Percentiles rank a stretch among this genome's conserved stretches.
Evolutionary conservation across 1,284 basidiomycete species (phyloP).

Genomic region (Ganoderma lingzhi): DNA sequence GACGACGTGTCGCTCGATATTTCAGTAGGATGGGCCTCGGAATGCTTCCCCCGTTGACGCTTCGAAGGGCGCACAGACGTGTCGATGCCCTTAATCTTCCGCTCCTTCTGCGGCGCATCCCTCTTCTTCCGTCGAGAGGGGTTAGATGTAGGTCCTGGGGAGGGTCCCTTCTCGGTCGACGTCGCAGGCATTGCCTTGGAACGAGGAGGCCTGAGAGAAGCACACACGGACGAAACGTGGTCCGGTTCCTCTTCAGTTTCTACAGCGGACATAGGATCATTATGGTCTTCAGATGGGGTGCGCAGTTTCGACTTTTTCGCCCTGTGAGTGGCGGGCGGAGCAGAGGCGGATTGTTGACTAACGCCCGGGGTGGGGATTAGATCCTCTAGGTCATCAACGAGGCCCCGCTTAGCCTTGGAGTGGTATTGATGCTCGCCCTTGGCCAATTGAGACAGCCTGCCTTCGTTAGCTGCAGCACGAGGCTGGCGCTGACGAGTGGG

Average conservation of each 20-base stretch:
- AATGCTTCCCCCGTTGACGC: slow-evolving; percentile 17
- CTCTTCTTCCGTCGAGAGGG: neutral
- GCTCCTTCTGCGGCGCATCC: neutral
- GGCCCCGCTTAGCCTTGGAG: slow-evolving; percentile 15
- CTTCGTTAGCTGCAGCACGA: slow-evolving; percentile 10
- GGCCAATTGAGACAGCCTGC: slow-evolving; percentile 6
- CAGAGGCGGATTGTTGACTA: neutral
- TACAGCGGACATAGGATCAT: neutral
- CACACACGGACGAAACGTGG: neutral
- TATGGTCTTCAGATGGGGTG: neutral
- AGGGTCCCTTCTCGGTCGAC: neutral
- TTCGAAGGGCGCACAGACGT: slow-evolving; percentile 13
- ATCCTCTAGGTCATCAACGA: neutral
- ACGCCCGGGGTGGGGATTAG: neutral
- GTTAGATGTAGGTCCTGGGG: neutral
- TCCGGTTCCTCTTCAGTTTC: neutral
- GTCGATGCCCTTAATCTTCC: neutral
- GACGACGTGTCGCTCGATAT: neutral
- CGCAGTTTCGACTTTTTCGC: slow-evolving; percentile 14
- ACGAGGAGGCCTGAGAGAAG: neutral
- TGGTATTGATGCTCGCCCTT: slow-evolving; percentile 11
- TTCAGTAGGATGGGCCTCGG: slow-evolving; percentile 4
- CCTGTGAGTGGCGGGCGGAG: neutral
- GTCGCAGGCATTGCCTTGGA: neutral
- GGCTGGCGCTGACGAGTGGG: slow-evolving; percentile 12